Evolutionary conservation across 768 basidiomycete genomes (phyloP), one percentile per base, ranked within the genome.

Genomic region (Phlebiopsis flavidoalba): DNA sequence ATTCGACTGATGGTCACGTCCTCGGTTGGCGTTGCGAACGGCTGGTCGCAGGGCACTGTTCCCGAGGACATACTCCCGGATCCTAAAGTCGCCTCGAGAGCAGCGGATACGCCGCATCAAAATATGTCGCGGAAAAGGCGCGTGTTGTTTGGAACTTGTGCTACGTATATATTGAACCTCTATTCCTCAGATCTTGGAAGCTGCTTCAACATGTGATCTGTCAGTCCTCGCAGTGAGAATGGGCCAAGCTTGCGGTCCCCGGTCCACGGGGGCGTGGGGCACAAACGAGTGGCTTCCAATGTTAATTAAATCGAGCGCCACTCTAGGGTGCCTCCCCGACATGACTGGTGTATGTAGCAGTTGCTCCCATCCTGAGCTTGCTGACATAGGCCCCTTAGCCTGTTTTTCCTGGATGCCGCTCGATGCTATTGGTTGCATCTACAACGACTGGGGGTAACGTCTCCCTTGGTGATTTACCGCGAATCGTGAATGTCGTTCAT

Each of bases 41-140:
- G 67, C 58, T 65, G 50, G 63, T 35, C 53, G 17, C 14, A 58
- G 2, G 62, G 62, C 8, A 57, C 60, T n/a, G 61, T 66, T 1
- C 73, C 71, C 0, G 75, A 77, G 60, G 47, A 43, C 0, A 53
- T 62, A 3, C 40, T 74, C 22, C 21, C 66, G 14, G 68, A 71
- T 40, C 62, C 74, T 0, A 53, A 22, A 15, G 57, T 68, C 31
- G 72, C 75, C 0, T 57, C 73, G 22, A 72, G 22, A 72, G 72
- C 3, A 66, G 67, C 14, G 78, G 78, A 0, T 79, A 79, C 58
- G 63, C 70, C 1, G 72, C 77, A 63, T 75, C 74, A 0, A 80
- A 80, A 66, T 77, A 76, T 72, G 76, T 77, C 0, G 73, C 74
- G 0, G 77, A 78, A 54, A 61, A 68, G 49, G 65, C 79, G 7